Evolutionary conservation across 352 stramenopile genomes (phyloP).

Genomic region (Pythium periplocum): DNA sequence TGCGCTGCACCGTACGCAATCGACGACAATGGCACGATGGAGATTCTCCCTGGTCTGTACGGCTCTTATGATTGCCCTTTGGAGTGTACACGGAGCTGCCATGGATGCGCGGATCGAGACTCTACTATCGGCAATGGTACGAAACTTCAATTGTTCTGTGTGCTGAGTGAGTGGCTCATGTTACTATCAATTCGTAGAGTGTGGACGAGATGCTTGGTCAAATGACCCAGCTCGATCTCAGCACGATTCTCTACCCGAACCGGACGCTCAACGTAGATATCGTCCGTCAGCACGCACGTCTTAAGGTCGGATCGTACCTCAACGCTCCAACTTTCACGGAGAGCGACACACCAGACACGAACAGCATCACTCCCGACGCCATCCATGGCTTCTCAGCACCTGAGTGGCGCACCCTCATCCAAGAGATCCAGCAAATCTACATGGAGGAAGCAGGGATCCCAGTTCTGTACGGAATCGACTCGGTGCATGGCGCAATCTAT

Average conservation of each 20-base stretch:
- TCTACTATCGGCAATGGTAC: too few species aligned
- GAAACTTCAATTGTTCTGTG: too few species aligned
- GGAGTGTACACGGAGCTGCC: too few species aligned
- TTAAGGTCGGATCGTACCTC: conserved; percentile 88
- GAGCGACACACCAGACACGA: conserved; percentile 12
- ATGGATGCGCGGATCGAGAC: too few species aligned
- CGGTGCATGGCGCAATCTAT: conserved; percentile 89
- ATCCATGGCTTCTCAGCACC: conserved; percentile 41
- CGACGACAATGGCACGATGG: too few species aligned
- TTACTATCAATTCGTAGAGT: too few species aligned
- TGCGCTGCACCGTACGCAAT: too few species aligned
- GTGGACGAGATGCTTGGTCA: conserved; percentile 68
- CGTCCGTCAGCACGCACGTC: conserved; percentile 59
- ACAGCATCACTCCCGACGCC: conserved; percentile 14
- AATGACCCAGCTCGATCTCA: conserved; percentile 90
- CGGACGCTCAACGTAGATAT: conserved; percentile 52
- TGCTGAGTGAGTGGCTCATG: too few species aligned
- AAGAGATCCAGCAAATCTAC: conserved; percentile 76
- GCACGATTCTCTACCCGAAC: conserved; percentile 62
- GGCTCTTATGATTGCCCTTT: too few species aligned
- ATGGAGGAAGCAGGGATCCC: conserved; percentile 49
- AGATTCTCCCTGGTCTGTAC: too few species aligned
- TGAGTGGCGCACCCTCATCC: conserved; percentile 71
- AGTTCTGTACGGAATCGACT: conserved; percentile 88
- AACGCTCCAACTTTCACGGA: conserved; percentile 59